These are phyloP conservation scores for Mortierella sp. DNA, from an alignment of 371 early-diverging fungal species.

Conservation along the genomic window DNA sequence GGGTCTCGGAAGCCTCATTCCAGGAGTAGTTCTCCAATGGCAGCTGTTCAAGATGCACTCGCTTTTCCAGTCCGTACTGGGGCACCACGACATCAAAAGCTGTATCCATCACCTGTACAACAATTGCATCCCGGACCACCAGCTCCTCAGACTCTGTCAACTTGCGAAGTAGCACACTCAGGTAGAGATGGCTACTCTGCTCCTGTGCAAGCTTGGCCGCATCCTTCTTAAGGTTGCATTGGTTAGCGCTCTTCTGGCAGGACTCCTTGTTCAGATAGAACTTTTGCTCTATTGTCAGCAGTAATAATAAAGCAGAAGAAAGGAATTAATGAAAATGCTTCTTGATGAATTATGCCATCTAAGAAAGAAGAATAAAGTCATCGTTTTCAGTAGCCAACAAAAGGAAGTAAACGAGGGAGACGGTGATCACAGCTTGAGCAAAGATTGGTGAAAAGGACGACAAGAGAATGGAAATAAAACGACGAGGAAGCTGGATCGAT, in stretches of 20 bases:
- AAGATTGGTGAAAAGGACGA: not conserved
- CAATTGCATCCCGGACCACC: conserved; percentile 64
- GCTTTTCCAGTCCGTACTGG: conserved; percentile 79
- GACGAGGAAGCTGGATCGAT: too few relatives aligned
- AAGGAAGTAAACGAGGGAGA: not conserved
- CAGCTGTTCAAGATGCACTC: conserved; percentile 60
- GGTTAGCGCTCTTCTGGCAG: conserved; percentile 68
- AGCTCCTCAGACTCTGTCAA: conserved; percentile 52
- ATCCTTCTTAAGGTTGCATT: conserved; percentile 87
- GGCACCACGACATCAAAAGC: conserved; percentile 81
- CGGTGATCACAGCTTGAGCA: not conserved
- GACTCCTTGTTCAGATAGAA: conserved; percentile 61
- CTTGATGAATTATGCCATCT: too few relatives aligned
- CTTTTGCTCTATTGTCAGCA: conserved; percentile 56
- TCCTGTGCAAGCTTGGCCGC: conserved; percentile 88
- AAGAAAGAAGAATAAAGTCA: too few relatives aligned
- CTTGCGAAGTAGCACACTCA: conserved; percentile 71
- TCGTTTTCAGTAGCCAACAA: too few relatives aligned
- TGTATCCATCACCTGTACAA: conserved; percentile 61
- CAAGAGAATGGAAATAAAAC: not conserved
- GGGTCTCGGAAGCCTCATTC: conserved; percentile 49
- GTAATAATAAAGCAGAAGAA: not conserved
- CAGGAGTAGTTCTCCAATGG: conserved; percentile 69
- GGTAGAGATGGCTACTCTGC: conserved; percentile 78
- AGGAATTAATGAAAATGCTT: not conserved